These are phyloP conservation scores for Colletotrichum acutatum DNA, from an alignment of 2,329 filamentous ascomycete genomes.

Conservation along the genomic window DNA sequence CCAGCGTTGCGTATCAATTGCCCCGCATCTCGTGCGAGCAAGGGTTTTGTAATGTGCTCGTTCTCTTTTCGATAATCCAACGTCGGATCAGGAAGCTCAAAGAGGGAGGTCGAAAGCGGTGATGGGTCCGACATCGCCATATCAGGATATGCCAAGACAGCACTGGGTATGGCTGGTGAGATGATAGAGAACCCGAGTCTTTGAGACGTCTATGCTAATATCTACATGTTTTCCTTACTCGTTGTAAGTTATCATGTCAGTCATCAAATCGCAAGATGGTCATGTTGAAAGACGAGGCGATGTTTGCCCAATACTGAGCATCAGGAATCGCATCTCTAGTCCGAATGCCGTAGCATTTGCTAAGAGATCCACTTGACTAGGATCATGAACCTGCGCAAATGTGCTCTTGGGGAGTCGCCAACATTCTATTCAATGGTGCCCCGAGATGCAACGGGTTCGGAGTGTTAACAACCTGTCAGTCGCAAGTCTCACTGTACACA, in stretches of 20 bases:
- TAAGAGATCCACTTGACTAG: conserved; percentile 16
- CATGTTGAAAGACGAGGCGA: not conserved
- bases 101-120: conserved; percentile 26
- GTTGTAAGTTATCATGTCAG: too few species aligned
- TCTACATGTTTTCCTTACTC: fast-evolving
- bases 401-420: not conserved
- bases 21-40: conserved; percentile 2
- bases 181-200: not conserved
- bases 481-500: too few species aligned
- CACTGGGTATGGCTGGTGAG: not conserved
- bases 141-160: not conserved
- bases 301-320: not conserved
- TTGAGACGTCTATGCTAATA: fast-evolving
- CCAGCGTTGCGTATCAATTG: conserved; percentile 10
- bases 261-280: not conserved
- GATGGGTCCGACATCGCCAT: not conserved
- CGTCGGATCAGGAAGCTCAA: not conserved
- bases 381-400: conserved; percentile 27
- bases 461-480: not conserved
- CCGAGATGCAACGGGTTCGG: not conserved
- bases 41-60: not conserved
- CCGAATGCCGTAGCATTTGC: not conserved
- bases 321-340: not conserved
- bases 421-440: not conserved
- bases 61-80: conserved; percentile 17